Evolutionary conservation across 176 grass and related monocot genomes (phyloP).

Genomic region (Oryza rufipogon): DNA sequence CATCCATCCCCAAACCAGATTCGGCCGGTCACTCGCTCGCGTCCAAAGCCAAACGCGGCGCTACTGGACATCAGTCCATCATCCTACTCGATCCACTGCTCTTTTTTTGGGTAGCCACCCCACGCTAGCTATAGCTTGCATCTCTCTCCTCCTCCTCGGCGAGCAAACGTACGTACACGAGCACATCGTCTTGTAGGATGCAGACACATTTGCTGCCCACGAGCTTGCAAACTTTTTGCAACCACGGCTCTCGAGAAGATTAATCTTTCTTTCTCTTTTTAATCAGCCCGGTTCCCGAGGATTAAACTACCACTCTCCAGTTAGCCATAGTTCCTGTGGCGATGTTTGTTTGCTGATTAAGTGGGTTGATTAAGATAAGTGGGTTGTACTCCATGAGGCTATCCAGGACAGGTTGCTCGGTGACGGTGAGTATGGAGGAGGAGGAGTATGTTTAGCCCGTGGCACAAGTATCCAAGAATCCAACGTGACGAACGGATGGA

Average conservation of each 20-base stretch:
- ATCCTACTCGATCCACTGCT: neutral
- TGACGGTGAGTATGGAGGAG: too few species aligned
- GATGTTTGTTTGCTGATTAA: neutral
- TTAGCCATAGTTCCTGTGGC: neutral
- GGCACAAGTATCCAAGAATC: constrained; percentile 32
- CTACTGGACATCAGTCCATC: neutral
- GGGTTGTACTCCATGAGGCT: neutral
- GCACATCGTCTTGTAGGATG: constrained; percentile 26
- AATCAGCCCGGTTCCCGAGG: neutral
- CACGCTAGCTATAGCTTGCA: neutral
- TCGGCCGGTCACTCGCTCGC: neutral
- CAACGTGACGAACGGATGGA: neutral
- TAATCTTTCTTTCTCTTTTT: constrained; percentile 24
- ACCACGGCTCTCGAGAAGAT: neutral
- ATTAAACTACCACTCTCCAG: constrained; percentile 13
- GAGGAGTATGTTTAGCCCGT: constrained; percentile 11
- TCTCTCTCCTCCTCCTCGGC: neutral
- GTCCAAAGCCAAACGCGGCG: constrained; percentile 20
- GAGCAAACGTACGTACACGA: neutral
- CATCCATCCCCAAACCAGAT: neutral
- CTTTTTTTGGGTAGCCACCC: neutral
- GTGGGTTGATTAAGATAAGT: neutral
- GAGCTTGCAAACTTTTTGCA: neutral
- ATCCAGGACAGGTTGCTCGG: neutral
- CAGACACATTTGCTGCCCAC: constrained; percentile 14